Evolutionary conservation across 108 stramenopile species (phyloP), one percentile per base, ranked within the genome.

Genomic region (Cyclotella kingstonii): DNA sequence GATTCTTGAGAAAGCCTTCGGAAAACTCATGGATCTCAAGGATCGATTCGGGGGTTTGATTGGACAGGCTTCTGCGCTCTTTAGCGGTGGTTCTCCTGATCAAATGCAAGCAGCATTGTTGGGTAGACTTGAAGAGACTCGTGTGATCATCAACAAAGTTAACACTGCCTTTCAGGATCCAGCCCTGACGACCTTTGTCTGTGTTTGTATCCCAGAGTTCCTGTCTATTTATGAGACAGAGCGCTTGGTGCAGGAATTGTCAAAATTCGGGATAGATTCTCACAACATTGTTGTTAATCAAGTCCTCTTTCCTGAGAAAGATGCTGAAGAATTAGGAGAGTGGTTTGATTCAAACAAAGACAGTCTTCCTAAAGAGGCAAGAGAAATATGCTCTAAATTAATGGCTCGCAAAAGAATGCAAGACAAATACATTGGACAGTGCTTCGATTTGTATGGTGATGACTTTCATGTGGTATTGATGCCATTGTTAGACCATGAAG

Each of bases 261-360:
- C 95, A 64, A 97, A 98, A 63, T 96, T 94, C 57, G 97, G 96
- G 35, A 99, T 99, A 60, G 97, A 99, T 76, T 83, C 94, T 21
- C 97, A 97, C 80, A 99, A 99, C 71, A 96, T 99, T 60, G 97
- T 99, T 5, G 96, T 99, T 55, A 99, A 99, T 57, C 98, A 99
- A 81, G 97, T 98, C 3, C 70, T 99, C n/a, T 99, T 97, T 75
- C 96, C 96, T 18, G 96, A 97, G 73, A 96, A 97, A 78, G 96
- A 96, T 68, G 94, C 90, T 18, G 94, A 94, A 66, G 96, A 96
- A 66, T 63, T 97, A 51, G 90, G 89, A 22, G 92, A 89, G 64
- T 97, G 98, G 96, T 95, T 79, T 74, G 86, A 83, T 26, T 67
- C 55, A 28, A 86, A 82, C 81, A 92, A 91, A 73, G 89, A 63